phyloP scores from a whole-genome alignment of 1,139 yeast species.

The Yueomyces sp. region DNA sequence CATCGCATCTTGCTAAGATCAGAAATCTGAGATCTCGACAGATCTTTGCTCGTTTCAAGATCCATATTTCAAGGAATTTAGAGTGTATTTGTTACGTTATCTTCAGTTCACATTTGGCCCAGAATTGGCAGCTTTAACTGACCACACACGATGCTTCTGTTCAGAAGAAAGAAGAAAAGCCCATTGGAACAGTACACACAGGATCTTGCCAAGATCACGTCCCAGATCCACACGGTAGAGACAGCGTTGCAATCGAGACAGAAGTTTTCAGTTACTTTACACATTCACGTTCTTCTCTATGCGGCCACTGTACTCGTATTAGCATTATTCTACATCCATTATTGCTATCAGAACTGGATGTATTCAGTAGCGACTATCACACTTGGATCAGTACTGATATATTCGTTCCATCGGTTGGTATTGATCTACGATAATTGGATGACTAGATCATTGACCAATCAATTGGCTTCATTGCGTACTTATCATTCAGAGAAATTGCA shows the following conservation, averaged over 20 bases:
- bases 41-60: too few relatives aligned
- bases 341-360: not conserved
- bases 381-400: not conserved
- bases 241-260: constrained; percentile 5
- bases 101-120: too few relatives aligned
- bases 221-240: constrained; percentile 19
- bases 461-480: constrained; percentile 31
- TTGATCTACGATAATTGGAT: constrained; percentile 8
- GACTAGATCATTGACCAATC: constrained; percentile 8
- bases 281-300: too few relatives aligned
- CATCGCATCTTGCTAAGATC: too few relatives aligned
- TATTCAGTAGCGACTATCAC: not conserved
- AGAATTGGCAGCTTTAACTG: too few relatives aligned
- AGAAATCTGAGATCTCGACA: too few relatives aligned
- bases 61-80: too few relatives aligned
- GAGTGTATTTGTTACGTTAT: too few relatives aligned
- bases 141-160: not conserved
- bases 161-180: constrained; percentile 5
- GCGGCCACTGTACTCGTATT: constrained; percentile 3
- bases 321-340: constrained; percentile 4
- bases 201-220: constrained; percentile 17
- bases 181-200: constrained; percentile 19
- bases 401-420: constrained; percentile 4
- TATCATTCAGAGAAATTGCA: constrained; percentile 53
- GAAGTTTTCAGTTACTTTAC: not conserved